These are phyloP conservation scores for Naganishia vaughanmartiniae DNA, from an alignment of 768 basidiomycete species.

Conservation along the genomic window DNA sequence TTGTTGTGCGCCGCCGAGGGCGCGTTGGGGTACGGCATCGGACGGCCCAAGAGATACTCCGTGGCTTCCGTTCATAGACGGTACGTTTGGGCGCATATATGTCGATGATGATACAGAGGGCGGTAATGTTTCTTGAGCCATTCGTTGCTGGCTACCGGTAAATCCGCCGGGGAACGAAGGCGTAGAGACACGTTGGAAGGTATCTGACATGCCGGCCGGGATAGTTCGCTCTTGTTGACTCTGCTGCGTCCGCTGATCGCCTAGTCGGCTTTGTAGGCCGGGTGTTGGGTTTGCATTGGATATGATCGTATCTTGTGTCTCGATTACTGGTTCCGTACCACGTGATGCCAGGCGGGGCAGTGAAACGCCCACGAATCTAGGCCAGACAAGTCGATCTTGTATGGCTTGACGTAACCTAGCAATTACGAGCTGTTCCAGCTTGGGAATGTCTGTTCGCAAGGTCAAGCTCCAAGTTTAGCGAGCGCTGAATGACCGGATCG, in stretches of 20 bases:
- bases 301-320: not conserved
- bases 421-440: slow-evolving; percentile 89
- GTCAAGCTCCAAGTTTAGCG: not conserved
- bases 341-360: slow-evolving; percentile 30
- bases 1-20: not conserved
- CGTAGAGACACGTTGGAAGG: not conserved
- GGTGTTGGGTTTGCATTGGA: not conserved
- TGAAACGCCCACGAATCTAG: slow-evolving; percentile 48
- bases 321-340: slow-evolving; percentile 20
- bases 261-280: not conserved
- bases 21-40: not conserved
- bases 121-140: not conserved
- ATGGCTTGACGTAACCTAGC: slow-evolving; percentile 70
- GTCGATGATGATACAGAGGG: not conserved
- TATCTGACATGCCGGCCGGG: not conserved
- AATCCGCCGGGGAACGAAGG: slow-evolving; percentile 18
- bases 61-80: not conserved
- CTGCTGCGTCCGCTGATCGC: not conserved
- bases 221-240: not conserved
- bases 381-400: slow-evolving; percentile 57
- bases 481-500: not conserved
- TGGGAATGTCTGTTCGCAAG: slow-evolving; percentile 69
- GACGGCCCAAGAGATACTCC: not conserved
- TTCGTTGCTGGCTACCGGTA: not conserved
- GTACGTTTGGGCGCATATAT: not conserved